Evolutionary conservation across 257 asterid genomes (phyloP).

Genomic region (Solanum chilense): DNA sequence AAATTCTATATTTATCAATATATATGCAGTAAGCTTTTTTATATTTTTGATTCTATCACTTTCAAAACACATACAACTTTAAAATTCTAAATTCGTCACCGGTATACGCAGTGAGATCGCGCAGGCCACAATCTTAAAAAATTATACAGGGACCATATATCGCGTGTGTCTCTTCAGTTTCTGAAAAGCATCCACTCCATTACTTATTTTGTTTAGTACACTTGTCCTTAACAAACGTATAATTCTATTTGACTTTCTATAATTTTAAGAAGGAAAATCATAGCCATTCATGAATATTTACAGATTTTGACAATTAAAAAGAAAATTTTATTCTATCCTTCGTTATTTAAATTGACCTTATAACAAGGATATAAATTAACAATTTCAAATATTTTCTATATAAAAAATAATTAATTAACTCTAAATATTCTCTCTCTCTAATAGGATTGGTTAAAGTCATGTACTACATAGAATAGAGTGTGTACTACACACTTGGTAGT

Average conservation of each 20-base stretch:
- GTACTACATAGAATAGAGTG: neutral
- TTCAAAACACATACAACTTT: rapidly evolving
- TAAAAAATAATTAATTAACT: too few relatives aligned
- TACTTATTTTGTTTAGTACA: neutral
- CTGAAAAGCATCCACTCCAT: neutral
- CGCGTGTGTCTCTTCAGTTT: neutral
- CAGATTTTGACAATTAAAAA: neutral
- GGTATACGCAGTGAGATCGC: neutral
- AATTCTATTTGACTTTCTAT: neutral
- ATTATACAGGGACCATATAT: neutral
- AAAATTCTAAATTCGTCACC: too few relatives aligned
- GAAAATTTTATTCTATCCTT: neutral
- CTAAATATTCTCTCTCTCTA: neutral
- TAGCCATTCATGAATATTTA: neutral
- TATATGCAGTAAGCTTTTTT: too few relatives aligned
- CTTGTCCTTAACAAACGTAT: neutral
- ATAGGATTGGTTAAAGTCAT: neutral
- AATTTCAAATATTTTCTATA: too few relatives aligned
- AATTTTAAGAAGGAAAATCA: neutral
- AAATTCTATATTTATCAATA: too few relatives aligned
- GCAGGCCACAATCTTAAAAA: neutral
- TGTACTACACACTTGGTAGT: neutral
- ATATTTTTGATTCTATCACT: too few relatives aligned
- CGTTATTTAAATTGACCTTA: neutral
- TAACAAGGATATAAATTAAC: neutral